Percentiles rank a stretch among this genome's conserved stretches.
Evolutionary conservation across 1,139 yeast species (phyloP).

Genomic region (Geotrichum histeridarum): DNA sequence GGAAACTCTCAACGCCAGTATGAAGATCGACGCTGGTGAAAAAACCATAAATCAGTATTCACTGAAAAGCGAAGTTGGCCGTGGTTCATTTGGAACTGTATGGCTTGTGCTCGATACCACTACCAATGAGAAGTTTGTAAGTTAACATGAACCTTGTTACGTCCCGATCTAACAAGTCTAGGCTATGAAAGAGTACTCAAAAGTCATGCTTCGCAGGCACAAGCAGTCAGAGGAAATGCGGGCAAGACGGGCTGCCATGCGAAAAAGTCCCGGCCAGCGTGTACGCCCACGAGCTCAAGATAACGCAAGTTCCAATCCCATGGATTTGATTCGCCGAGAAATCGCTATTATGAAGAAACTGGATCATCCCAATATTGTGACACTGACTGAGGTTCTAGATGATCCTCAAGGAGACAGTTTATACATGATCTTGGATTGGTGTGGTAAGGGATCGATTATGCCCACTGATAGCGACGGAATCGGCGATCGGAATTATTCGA

Average conservation of each 20-base stretch:
- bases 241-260: conserved; percentile 26
- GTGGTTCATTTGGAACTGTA: conserved; percentile 88
- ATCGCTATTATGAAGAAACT: conserved; percentile 75
- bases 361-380: conserved; percentile 75
- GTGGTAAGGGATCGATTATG: conserved; percentile 46
- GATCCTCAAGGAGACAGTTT: conserved; percentile 61
- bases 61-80: conserved; percentile 62
- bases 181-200: conserved; percentile 68
- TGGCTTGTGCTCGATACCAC: conserved; percentile 67
- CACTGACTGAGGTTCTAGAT: conserved; percentile 76
- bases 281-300: neutral
- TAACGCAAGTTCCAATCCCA: conserved; percentile 25
- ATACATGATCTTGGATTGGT: conserved; percentile 72
- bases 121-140: conserved; percentile 41
- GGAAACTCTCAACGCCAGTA: conserved; percentile 39
- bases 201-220: conserved; percentile 42
- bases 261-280: conserved; percentile 14
- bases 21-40: conserved; percentile 34
- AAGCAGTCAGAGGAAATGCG: conserved; percentile 41
- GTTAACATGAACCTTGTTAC: neutral
- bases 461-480: conserved; percentile 24
- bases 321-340: conserved; percentile 59
- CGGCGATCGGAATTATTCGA: conserved; percentile 30
- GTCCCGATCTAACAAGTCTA: conserved; percentile 13
- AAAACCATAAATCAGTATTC: conserved; percentile 46